Conservation (phyloP, 2,329 filamentous ascomycete species). For the Arthrobotrys conoides region DNA sequence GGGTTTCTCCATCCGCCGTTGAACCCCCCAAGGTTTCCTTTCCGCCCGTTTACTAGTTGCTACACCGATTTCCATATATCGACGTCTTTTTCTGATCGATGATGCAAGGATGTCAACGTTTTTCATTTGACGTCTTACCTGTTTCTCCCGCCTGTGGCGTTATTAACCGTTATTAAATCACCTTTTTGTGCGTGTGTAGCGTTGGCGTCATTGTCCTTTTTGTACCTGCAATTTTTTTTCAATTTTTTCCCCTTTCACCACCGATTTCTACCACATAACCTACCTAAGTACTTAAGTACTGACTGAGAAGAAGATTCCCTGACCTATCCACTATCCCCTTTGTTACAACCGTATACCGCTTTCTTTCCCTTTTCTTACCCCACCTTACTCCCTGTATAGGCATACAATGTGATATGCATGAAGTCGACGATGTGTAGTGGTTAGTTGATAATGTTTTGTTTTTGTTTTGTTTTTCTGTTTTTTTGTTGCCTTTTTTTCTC, state of each 20-base stretch:
- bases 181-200: conserved; percentile 20
- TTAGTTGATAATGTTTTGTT: not conserved
- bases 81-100: conserved; percentile 10
- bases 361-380: too few relatives aligned
- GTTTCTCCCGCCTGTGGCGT: conserved; percentile 14
- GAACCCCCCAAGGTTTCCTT: not conserved
- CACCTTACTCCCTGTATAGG: conserved; percentile 20
- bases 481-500: not conserved
- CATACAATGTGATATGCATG: conserved; percentile 19
- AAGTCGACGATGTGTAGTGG: conserved; percentile 16
- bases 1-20: too few relatives aligned
- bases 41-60: not conserved
- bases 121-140: conserved; percentile 4
- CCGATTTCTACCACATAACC: too few relatives aligned
- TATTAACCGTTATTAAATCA: conserved; percentile 9
- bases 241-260: not conserved
- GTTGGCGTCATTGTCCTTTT: conserved; percentile 32
- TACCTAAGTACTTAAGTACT: too few relatives aligned
- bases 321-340: not conserved
- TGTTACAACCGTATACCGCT: conserved; percentile 13
- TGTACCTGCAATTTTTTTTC: conserved; percentile 5
- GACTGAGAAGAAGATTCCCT: too few relatives aligned
- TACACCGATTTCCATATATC: conserved; percentile 1
- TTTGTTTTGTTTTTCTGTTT: not conserved
- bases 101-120: conserved; percentile 13